phyloP scores from a whole-genome alignment of 352 stramenopile species.

The Phytophthora litchii region DNA sequence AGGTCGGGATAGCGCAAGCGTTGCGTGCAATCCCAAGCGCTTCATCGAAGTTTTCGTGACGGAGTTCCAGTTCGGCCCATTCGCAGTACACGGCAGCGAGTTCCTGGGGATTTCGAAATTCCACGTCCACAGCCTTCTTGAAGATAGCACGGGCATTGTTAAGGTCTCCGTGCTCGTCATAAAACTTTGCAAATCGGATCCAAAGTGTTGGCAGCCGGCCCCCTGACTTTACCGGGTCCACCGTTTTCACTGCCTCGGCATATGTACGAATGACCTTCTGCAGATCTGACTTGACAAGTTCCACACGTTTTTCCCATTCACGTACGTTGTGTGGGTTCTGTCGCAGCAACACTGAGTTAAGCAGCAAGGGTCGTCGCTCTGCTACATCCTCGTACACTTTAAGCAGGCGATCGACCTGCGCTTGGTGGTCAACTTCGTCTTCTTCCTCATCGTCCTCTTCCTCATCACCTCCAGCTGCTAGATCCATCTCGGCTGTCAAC shows the following conservation, averaged over 20 bases:
- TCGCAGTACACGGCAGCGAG: slow-evolving; percentile 94
- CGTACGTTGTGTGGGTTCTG: slow-evolving; percentile 99
- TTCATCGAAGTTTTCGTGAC: slow-evolving; percentile 94
- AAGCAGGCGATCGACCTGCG: slow-evolving; percentile 74
- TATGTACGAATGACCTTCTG: slow-evolving; percentile 84
- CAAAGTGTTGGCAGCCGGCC: slow-evolving; percentile 94
- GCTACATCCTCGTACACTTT: slow-evolving; percentile 95
- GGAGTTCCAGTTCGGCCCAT: slow-evolving; percentile 97
- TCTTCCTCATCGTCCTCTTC: slow-evolving; percentile 77
- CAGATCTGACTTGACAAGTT: slow-evolving; percentile 75
- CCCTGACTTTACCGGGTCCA: slow-evolving; percentile 84
- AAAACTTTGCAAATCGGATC: slow-evolving; percentile 94
- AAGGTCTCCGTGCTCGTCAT: slow-evolving; percentile 93
- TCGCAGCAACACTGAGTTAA: slow-evolving; percentile 95
- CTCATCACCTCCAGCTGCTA: slow-evolving; percentile 49
- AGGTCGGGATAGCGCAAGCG: slow-evolving; percentile 72
- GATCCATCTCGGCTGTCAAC: slow-evolving; percentile 96
- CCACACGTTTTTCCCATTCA: slow-evolving; percentile 97
- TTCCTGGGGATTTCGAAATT: slow-evolving; percentile 90
- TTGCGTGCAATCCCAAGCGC: slow-evolving; percentile 90
- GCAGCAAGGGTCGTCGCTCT: slow-evolving; percentile 93
- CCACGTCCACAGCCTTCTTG: slow-evolving; percentile 80
- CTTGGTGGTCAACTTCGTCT: slow-evolving; percentile 66
- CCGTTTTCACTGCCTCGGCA: slow-evolving; percentile 92
- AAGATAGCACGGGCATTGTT: slow-evolving; percentile 94